Evolutionary conservation across 1,284 basidiomycete genomes (phyloP).

Genomic region (Cerrena zonata): DNA sequence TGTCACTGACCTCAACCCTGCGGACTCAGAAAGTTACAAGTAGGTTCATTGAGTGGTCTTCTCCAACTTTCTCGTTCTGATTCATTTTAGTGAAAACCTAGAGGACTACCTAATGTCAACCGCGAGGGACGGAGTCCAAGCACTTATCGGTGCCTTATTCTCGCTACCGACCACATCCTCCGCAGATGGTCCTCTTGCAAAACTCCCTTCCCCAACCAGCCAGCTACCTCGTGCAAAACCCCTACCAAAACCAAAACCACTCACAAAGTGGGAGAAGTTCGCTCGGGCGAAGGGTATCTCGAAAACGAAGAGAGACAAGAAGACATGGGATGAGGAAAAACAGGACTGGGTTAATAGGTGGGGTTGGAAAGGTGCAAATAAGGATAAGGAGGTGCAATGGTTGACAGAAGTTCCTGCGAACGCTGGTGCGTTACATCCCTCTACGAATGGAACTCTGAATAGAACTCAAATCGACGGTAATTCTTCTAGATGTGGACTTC

Average conservation of each 20-base stretch:
- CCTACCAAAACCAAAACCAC: conserved; percentile 85
- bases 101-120: conserved; percentile 78
- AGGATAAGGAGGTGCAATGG: conserved; percentile 85
- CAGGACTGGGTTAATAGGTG: conserved; percentile 92
- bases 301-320: conserved; percentile 74
- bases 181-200: conserved; percentile 79
- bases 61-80: background rate
- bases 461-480: conserved; percentile 2
- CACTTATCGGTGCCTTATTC: conserved; percentile 78
- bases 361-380: conserved; percentile 91
- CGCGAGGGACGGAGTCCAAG: conserved; percentile 83
- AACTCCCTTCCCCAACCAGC: conserved; percentile 73
- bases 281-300: conserved; percentile 92
- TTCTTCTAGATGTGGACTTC: conserved; percentile 50
- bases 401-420: conserved; percentile 84
- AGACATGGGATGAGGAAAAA: conserved; percentile 90
- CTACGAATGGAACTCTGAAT: background rate
- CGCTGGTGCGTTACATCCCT: conserved; percentile 55
- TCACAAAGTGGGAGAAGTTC: conserved; percentile 96
- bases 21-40: conserved; percentile 77
- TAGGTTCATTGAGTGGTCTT: conserved; percentile 31
- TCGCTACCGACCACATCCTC: conserved; percentile 73
- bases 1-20: conserved; percentile 82
- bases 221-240: conserved; percentile 86
- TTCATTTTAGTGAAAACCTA: conserved; percentile 53